Base-by-base conservation (phyloP, 257 asterid species). In the Echites panduratus region DNA sequence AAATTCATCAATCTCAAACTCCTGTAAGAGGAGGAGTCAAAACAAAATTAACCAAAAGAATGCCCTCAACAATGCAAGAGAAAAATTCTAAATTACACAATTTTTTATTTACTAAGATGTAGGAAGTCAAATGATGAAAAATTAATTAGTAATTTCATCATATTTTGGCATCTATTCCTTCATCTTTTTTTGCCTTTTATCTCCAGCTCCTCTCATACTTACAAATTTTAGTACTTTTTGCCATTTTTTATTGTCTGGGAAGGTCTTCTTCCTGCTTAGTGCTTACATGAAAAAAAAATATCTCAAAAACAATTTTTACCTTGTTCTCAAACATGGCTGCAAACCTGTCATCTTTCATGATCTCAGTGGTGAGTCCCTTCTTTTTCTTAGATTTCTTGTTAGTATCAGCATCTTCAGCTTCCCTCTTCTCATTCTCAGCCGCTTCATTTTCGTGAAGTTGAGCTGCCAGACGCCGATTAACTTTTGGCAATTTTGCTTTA, bases 281-380 rank as follows among this genome's bases (percentile, higher is more conserved):
- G 16, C 38, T 9, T 16, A 32, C 43, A 32, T 1, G 24, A 62
- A 29, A 17, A 29, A 17, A 32, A 32, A 32, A 27, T 29, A 17
- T 35, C 67, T 62, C 49, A 38, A 24, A 27, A 78, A 7, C 53
- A 26, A 27, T 24, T 49, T 61, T 74, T 91, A 89, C 98, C 97
- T 83, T 70, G 70, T 88, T 73, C 59, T 75, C 76, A 79, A 94
- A 91, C 89, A 94, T 85, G 35, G 66, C 66, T 9, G 73, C 14
- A 70, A 94, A 94, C 79, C 99, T 84, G 20, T 87, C 90, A 73
- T 94, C 99, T 74, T 88, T 80, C 82, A 91, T 79, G 78, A 85
- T 76, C 68, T 86, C 89, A 68, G 72, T 77, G 79, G 93, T 83
- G 76, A 92, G 89, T 66, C 89, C 96, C 74, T 84, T 91, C 93